Evolutionary conservation across 176 grass and related monocot genomes (phyloP).

Genomic region (Bolboschoenus planiculmis): DNA sequence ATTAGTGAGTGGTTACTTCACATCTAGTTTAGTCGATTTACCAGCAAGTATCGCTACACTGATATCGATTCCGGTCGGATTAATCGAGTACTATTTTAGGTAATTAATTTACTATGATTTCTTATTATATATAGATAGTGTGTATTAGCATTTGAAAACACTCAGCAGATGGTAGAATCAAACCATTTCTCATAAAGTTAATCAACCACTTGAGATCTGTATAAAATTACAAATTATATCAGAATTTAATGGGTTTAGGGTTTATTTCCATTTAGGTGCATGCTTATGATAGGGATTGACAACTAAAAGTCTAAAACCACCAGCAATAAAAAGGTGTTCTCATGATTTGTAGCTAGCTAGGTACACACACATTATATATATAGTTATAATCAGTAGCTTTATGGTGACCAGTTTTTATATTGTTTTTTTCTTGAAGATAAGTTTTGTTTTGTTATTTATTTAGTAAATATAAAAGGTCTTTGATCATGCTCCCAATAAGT

Average conservation of each 20-base stretch:
- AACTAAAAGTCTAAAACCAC: conserved; percentile 3
- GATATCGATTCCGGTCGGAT: background rate
- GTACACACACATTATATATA: too few relatives aligned
- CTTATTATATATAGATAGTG: background rate
- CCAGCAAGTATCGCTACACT: background rate
- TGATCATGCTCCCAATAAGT: background rate
- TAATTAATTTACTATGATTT: background rate
- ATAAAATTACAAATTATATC: background rate
- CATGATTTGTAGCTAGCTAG: background rate
- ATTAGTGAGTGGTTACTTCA: background rate
- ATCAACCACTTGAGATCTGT: background rate
- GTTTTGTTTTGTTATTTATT: background rate
- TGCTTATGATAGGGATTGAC: conserved; percentile 5
- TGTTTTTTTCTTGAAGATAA: background rate
- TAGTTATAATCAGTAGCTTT: background rate
- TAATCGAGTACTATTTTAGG: background rate
- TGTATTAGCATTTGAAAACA: background rate
- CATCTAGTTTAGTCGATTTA: background rate
- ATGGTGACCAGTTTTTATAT: background rate
- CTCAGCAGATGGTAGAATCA: background rate
- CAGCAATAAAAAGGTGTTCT: background rate
- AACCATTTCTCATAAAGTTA: background rate
- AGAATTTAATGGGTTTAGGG: background rate
- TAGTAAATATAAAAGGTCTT: background rate
- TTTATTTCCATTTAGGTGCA: conserved; percentile 1